Evolutionary conservation across 2,329 filamentous ascomycete species (phyloP), one percentile per base, ranked within the genome.

Genomic region (Cladosporium sp.): DNA sequence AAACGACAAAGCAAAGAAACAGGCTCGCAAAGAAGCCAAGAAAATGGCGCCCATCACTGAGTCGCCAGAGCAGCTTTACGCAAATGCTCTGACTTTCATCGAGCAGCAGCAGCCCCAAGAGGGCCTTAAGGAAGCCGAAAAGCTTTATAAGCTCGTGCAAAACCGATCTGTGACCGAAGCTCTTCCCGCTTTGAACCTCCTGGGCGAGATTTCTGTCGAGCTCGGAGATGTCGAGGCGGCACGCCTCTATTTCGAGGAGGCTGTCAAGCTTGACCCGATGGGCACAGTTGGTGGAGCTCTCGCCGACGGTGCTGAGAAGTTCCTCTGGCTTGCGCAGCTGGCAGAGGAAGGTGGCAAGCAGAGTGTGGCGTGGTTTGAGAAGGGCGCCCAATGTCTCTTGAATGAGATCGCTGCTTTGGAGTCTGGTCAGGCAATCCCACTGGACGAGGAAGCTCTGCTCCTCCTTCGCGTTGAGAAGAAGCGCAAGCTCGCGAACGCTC

Each of bases 271-370:
- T 37, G 94, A 99, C 71, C 82, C 86, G 22, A 84, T 92, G 59
- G 94, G 93, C 17, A 75, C 78, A 39, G 77, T 86, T 60, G 83
- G 88, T 17, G 88, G 91, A 68, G 82, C 84, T 39, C 73, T 87
- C 54, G 92, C 92, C 51, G 91, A 90, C 28, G 92, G 92, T 0
- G 85, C 92, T 0, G 93, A 97, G 71, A 97, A 97, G 76, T 97
- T 97, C 70, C 77, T 97, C 51, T 96, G 92, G 84, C 80, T 99
- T 60, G 94, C 94, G 63, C 94, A 99, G 76, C 81, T 99, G 68
- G 94, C 82, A 64, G 83, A 86, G 65, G 77, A 83, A 62, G 84
- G 84, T 54, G 84, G 84, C 12, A 73, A 75, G 57, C 82, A 84
- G 65, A 86, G 83, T 64, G 82, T 87, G 49, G 69, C 72, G 51